phyloP scores from a whole-genome alignment of 2,329 filamentous ascomycete genomes.

The Helotiales sp. region DNA sequence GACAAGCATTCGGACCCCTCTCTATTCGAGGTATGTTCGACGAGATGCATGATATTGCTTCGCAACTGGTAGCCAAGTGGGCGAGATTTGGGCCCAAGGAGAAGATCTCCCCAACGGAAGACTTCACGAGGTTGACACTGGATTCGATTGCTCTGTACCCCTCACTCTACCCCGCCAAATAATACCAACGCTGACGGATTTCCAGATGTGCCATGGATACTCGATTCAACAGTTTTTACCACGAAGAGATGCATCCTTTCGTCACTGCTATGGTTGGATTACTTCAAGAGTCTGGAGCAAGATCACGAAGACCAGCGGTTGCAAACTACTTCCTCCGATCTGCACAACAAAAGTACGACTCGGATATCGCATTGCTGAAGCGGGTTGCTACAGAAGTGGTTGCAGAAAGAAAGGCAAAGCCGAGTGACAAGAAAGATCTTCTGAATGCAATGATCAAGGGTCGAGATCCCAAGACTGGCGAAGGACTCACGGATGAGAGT shows the following conservation, averaged over 20 bases:
- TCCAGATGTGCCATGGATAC: conserved; percentile 39
- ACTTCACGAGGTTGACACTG: conserved; percentile 70
- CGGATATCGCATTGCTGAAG: conserved; percentile 55
- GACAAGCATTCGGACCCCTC: conserved; percentile 63
- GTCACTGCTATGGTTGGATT: conserved; percentile 66
- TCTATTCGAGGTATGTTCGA: conserved; percentile 68
- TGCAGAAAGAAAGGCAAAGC: conserved; percentile 54
- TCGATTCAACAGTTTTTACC: conserved; percentile 75
- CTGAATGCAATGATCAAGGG: conserved; percentile 70
- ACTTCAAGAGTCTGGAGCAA: conserved; percentile 54
- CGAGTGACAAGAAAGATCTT: conserved; percentile 62
- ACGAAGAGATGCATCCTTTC: conserved; percentile 68
- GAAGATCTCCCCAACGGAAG: conserved; percentile 60
- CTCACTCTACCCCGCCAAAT: no score
- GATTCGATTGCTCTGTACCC: conserved; percentile 68
- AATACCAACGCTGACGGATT: background rate
- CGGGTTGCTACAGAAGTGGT: conserved; percentile 59
- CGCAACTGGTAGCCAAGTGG: conserved; percentile 67
- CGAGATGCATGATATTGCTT: conserved; percentile 67
- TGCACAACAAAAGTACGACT: conserved; percentile 45
- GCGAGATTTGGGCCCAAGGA: conserved; percentile 57
- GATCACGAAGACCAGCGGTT: conserved; percentile 47
- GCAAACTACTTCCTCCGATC: conserved; percentile 48
- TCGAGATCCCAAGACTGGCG: conserved; percentile 65
- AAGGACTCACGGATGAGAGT: conserved; percentile 60